phyloP scores from a whole-genome alignment of 345 rosid species.

The Raphanus sativus region DNA sequence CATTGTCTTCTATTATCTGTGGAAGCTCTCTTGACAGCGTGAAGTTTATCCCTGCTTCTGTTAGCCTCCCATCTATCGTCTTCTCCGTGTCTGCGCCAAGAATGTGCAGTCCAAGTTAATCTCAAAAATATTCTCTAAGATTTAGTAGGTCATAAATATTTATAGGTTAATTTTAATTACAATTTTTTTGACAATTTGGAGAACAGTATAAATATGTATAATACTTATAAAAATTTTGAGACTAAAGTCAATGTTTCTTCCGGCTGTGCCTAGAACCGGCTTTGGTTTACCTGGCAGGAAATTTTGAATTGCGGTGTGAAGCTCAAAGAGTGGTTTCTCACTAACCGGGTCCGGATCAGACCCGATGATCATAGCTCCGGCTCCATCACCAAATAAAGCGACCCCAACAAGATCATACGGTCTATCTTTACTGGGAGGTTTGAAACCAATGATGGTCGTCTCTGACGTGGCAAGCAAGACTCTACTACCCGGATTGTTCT shows the following conservation, averaged over 20 bases:
- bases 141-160: background rate
- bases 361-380: conserved; percentile 82
- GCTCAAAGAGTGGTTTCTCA: conserved; percentile 88
- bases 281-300: conserved; percentile 45
- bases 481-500: conserved; percentile 89
- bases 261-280: background rate
- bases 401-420: conserved; percentile 98
- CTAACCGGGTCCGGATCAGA: conserved; percentile 52
- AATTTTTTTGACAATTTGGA: no score
- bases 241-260: no score
- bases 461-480: conserved; percentile 85
- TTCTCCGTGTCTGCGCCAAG: conserved; percentile 71
- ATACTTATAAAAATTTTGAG: no score
- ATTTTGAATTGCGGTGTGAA: conserved; percentile 76
- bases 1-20: conserved; percentile 82
- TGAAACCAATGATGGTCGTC: conserved; percentile 90
- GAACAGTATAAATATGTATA: no score
- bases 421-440: conserved; percentile 78
- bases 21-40: conserved; percentile 79
- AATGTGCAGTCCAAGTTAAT: background rate
- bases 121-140: background rate
- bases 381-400: conserved; percentile 93
- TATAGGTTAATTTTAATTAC: no score
- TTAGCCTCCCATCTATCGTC: conserved; percentile 77
- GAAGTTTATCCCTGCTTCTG: conserved; percentile 88